These are phyloP conservation scores for Acer saccharum DNA, from an alignment of 345 rosid genomes.

Conservation along the genomic window DNA sequence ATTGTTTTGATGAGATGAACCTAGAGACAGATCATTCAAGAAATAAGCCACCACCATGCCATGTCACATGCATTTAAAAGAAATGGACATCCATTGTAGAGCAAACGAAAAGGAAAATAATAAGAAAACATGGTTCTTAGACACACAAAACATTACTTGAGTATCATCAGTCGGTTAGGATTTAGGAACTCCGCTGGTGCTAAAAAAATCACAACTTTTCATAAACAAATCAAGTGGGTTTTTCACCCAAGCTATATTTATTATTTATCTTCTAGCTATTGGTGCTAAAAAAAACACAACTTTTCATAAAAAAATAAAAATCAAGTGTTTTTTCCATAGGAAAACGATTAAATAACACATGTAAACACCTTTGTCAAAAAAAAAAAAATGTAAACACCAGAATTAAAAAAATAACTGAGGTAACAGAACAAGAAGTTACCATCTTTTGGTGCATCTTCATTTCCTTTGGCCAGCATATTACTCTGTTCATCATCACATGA, in stretches of 20 bases:
- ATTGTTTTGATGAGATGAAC: conserved; percentile 27
- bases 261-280: background rate
- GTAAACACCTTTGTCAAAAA: background rate
- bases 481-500: conserved; percentile 31
- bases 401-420: background rate
- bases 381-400: background rate
- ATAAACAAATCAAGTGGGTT: background rate
- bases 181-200: background rate
- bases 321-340: background rate
- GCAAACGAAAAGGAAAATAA: background rate
- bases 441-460: conserved; percentile 36
- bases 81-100: conserved; percentile 13
- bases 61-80: conserved; percentile 6
- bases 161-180: background rate
- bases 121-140: conserved; percentile 16
- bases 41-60: conserved; percentile 20
- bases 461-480: conserved; percentile 28
- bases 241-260: background rate
- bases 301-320: conserved; percentile 5
- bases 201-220: background rate
- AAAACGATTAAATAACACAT: background rate
- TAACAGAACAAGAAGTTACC: conserved; percentile 34
- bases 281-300: background rate
- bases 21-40: conserved; percentile 29
- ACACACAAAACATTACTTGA: conserved; percentile 1